A percentile compares a stretch with the other conserved stretches of the same genome.
Conservation (phyloP, 2,329 filamentous ascomycete genomes). For the Alternaria rosae region DNA sequence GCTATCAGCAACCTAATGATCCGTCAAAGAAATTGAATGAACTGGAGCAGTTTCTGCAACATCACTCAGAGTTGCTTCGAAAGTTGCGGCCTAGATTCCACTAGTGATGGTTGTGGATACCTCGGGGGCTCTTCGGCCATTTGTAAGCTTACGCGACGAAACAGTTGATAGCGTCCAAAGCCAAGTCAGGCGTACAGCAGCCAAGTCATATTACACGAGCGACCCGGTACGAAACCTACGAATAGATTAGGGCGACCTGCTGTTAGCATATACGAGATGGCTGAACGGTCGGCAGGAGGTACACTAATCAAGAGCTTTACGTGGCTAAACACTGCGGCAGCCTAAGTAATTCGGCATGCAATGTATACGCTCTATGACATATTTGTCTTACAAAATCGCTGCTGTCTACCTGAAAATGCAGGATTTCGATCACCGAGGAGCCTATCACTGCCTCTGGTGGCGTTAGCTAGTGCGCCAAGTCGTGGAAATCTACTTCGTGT, state of each 20-base stretch:
- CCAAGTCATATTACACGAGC: not conserved
- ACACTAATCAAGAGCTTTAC: not conserved
- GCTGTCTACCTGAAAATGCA: not conserved
- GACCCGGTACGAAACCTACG: not conserved
- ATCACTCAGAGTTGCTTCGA: not conserved
- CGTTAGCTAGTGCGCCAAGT: not conserved
- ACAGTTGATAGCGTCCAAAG: not conserved
- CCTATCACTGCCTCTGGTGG: not conserved
- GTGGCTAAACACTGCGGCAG: not conserved
- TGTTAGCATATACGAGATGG: not conserved
- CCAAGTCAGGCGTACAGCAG: not conserved
- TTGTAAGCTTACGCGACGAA: not conserved
- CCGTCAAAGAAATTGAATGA: not conserved
- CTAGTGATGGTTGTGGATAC: not conserved
- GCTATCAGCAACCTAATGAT: not conserved
- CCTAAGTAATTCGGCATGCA: not conserved
- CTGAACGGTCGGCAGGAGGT: not conserved
- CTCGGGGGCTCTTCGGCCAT: not conserved
- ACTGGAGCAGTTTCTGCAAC: not conserved
- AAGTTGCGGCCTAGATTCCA: not conserved
- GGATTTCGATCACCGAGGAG: conserved; percentile 1
- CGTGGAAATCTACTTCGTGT: not conserved
- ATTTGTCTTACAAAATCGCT: not conserved
- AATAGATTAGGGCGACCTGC: not conserved
- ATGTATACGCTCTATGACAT: not conserved